phyloP scores from a whole-genome alignment of 805 yeast species.

The Nematodospora valgi region DNA sequence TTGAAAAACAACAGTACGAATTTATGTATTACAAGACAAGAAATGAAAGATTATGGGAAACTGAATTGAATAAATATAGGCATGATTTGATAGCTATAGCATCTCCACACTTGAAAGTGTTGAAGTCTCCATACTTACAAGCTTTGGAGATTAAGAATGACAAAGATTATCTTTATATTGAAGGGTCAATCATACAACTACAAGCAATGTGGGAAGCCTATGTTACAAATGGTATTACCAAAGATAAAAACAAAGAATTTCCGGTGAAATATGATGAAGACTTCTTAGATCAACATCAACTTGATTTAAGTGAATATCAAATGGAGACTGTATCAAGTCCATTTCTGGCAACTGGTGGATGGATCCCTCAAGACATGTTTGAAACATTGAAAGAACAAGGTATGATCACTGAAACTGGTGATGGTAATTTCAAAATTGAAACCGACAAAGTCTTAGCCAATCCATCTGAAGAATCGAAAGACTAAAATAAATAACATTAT shows the following conservation, averaged over 20 bases:
- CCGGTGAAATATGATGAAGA: constrained; percentile 63
- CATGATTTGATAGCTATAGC: constrained; percentile 75
- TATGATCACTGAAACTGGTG: constrained; percentile 53
- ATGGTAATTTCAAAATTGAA: constrained; percentile 39
- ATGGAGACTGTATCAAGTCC: constrained; percentile 66
- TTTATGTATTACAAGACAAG: constrained; percentile 88
- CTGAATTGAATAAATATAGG: constrained; percentile 59
- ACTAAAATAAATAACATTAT: not conserved
- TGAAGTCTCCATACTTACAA: constrained; percentile 61
- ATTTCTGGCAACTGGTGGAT: constrained; percentile 86
- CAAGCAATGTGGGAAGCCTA: constrained; percentile 68
- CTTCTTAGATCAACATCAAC: constrained; percentile 55
- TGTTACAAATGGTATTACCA: constrained; percentile 53
- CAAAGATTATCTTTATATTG: constrained; percentile 60
- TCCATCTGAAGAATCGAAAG: constrained; percentile 1
- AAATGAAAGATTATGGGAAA: constrained; percentile 88
- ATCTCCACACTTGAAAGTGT: constrained; percentile 75
- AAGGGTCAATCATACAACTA: constrained; percentile 63
- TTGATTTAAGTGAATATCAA: constrained; percentile 64
- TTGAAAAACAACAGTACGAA: constrained; percentile 75
- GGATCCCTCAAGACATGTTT: constrained; percentile 95
- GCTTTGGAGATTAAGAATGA: constrained; percentile 57
- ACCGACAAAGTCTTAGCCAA: constrained; percentile 23
- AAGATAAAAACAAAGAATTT: constrained; percentile 37
- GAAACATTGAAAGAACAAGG: constrained; percentile 66